Evolutionary conservation across 257 asterid genomes (phyloP).

Genomic region (Primulina eburnea): DNA sequence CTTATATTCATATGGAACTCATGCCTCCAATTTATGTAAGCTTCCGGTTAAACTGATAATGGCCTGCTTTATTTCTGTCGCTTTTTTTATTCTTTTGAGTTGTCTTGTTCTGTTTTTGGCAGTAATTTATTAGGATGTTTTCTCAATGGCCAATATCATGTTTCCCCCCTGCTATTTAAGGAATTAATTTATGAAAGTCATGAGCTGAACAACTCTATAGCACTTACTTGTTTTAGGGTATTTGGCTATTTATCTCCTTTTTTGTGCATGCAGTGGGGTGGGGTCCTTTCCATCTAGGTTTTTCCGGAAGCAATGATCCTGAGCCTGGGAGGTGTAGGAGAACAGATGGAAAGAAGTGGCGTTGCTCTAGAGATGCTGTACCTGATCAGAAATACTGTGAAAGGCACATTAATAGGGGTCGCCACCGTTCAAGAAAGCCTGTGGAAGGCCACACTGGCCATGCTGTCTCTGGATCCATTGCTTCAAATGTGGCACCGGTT

Average conservation of each 20-base stretch:
- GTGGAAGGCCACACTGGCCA: conserved; percentile 98
- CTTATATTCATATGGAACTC: conserved; percentile 57
- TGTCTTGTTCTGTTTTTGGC: not conserved
- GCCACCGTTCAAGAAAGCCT: conserved; percentile 99
- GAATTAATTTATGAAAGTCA: not conserved
- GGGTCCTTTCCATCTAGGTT: conserved; percentile 87
- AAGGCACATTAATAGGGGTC: conserved; percentile 97
- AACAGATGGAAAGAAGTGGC: conserved; percentile 99
- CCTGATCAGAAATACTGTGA: conserved; percentile 97
- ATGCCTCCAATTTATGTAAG: conserved; percentile 68
- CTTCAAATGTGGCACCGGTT: conserved; percentile 49
- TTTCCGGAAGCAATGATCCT: conserved; percentile 74
- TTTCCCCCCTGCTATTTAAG: not conserved
- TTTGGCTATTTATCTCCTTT: not conserved
- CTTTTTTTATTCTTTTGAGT: not conserved
- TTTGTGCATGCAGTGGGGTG: conserved; percentile 61
- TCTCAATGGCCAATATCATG: not conserved
- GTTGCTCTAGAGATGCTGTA: conserved; percentile 97
- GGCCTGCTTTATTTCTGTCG: conserved; percentile 1
- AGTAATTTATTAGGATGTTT: not conserved
- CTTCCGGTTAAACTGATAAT: not conserved
- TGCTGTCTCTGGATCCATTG: conserved; percentile 62
- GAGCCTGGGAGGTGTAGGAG: conserved; percentile 99
- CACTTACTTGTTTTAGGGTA: not conserved
- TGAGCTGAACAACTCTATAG: not conserved